Base-by-base conservation (phyloP, 305 asterid genomes). In the Fraxinus dipetala region DNA sequence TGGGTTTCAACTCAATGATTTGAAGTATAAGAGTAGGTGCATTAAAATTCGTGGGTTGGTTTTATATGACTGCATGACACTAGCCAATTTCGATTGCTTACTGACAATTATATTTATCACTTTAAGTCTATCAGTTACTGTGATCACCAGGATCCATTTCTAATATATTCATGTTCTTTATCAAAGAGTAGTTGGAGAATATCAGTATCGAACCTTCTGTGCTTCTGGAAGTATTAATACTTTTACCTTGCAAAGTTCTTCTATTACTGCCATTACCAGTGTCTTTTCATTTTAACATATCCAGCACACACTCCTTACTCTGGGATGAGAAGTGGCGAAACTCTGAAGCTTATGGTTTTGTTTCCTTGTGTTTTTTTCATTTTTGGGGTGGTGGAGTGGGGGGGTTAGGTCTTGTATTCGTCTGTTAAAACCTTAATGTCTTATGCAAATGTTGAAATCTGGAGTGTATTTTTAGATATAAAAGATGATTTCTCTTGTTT, bases 401-500 rank as follows among this genome's bases (percentile, higher is more conserved):
- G n/a, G n/a, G n/a, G n/a, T n/a, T n/a, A n/a, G n/a, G n/a, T n/a
- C n/a, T n/a, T n/a, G n/a, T n/a, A n/a, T n/a, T n/a, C 6, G 40
- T 8, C 2, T 8, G 43, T 40, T 26, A 0, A 26, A 26, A 73
- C 20, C 40, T 24, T 61, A 20, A 2, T 38, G 31, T 54, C 54
- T 45, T 45, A 9, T 6, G 80, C 34, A 20, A 43, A 24, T 67
- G 35, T 67, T 67, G 24, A 11, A 75, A 45, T 77, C 73, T 14
- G 54, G 43, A 20, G 6, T 26, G 26, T 20, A 16, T 51, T 69
- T 70, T 63, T 75, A 80, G 45, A 51, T 51, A 61, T 28, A 35
- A 51, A 16, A 28, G 36, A 67, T 28, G 0, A 51, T 83, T 83
- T 78, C 30, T 79, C 54, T 45, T 86, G 69, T 73, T 85, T 84